Base-by-base conservation (phyloP, 1,284 basidiomycete genomes). In the Porogramme epimiltina region DNA sequence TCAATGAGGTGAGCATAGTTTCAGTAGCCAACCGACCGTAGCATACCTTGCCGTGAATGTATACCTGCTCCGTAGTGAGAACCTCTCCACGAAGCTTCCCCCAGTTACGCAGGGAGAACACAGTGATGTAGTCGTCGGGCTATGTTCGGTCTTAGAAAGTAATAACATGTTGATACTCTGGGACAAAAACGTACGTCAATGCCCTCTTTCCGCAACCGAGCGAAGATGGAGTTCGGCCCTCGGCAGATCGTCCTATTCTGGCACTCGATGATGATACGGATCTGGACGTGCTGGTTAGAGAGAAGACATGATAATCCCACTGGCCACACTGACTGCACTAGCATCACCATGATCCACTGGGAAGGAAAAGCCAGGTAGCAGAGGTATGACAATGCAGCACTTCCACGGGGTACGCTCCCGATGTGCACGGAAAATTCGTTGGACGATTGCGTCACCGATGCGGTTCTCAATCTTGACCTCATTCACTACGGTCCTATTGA, bases 101-200 rank as follows among this genome's bases (percentile, higher is more conserved):
- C 96, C 97, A 99, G 49, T 89, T 93, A 42, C 96, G 82, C 48
- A 99, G 74, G 5, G 91, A 91, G 71, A 98, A 98, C 59, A 99
- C 85, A 13, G 84, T 81, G 61, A 99, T 94, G 67, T 98, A 95
- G 28, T 98, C 87, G 63, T 95, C 87, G 1, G 97, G 96, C 91
- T 48, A 51, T 34, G 13, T 31, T n/a, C n/a, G n/a, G n/a, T n/a
- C n/a, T n/a, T n/a, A n/a, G n/a, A n/a, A 28, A 11, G 39, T 37
- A 66, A 45, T 23, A 13, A 23, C n/a, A n/a, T n/a, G n/a, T n/a
- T n/a, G n/a, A n/a, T n/a, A n/a, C n/a, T n/a, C n/a, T n/a, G n/a
- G n/a, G n/a, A n/a, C n/a, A n/a, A 31, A 8, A 31, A 71, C 87
- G 49, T 66, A 93, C 91, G 68, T 96, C 85, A 51, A 99, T 95